These are phyloP conservation scores for Blakeslea trispora DNA, from an alignment of 371 early-diverging fungal species.

Conservation along the genomic window DNA sequence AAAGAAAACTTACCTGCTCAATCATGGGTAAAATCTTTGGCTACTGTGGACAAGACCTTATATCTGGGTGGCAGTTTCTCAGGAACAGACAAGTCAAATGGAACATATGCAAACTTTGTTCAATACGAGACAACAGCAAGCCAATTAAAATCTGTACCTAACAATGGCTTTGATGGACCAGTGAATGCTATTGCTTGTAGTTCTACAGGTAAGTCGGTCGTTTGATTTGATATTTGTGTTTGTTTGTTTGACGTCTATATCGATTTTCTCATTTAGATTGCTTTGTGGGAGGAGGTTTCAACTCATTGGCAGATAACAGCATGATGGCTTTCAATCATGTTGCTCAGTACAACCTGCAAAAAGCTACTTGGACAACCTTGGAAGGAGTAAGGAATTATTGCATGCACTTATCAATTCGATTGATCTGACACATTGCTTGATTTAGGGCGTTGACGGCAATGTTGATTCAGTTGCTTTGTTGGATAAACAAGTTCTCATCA, in stretches of 20 bases:
- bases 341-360: constrained; percentile 22
- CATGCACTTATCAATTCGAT: background rate
- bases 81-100: constrained; percentile 15
- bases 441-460: constrained; percentile 41
- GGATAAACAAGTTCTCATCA: constrained; percentile 24
- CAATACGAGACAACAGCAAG: constrained; percentile 20
- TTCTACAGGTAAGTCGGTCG: constrained; percentile 14
- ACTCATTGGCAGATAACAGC: constrained; percentile 2
- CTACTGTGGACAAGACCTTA: constrained; percentile 24
- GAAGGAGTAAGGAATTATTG: constrained; percentile 18
- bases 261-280: constrained; percentile 9
- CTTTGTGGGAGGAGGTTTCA: constrained; percentile 44
- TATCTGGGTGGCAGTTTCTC: constrained; percentile 44
- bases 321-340: constrained; percentile 15
- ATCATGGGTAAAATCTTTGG: constrained; percentile 43
- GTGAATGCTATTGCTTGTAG: constrained; percentile 18
- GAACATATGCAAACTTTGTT: constrained; percentile 35
- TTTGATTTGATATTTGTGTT: background rate
- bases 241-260: background rate
- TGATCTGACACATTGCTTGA: background rate
- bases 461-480: constrained; percentile 18
- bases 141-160: constrained; percentile 18
- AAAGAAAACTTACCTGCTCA: constrained; percentile 45
- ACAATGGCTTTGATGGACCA: constrained; percentile 30
- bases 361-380: constrained; percentile 30